Evolutionary conservation across 306 rosid genomes (phyloP).

Genomic region (Prunus armeniaca): DNA sequence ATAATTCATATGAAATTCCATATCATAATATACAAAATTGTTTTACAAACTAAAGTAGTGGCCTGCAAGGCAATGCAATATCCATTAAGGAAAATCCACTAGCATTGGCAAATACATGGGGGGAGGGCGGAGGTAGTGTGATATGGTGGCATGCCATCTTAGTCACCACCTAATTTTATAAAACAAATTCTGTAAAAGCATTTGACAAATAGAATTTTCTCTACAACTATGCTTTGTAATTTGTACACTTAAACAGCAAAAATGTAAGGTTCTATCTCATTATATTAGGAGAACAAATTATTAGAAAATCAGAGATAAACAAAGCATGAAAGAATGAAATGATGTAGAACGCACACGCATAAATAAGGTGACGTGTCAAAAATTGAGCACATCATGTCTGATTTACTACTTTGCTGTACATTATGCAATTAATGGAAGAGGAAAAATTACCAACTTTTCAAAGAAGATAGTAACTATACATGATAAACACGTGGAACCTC

Average conservation of each 20-base stretch:
- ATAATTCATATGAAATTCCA: constrained; percentile 4
- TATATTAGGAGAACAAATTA: constrained; percentile 13
- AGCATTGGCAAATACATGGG: background rate
- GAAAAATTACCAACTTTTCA: background rate
- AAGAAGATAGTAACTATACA: constrained; percentile 6
- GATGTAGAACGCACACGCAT: background rate
- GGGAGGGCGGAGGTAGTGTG: background rate
- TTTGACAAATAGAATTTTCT: constrained; percentile 1
- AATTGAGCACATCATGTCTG: constrained; percentile 2
- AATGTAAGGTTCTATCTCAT: constrained; percentile 20
- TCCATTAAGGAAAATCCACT: background rate
- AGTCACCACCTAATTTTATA: constrained; percentile 7
- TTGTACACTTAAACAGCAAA: constrained; percentile 24
- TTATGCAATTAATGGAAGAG: constrained; percentile 6
- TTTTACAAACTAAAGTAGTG: background rate
- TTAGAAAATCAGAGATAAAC: constrained; percentile 26
- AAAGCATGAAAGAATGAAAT: constrained; percentile 11
- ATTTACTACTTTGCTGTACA: constrained; percentile 8
- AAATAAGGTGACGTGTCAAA: constrained; percentile 5
- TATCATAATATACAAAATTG: background rate
- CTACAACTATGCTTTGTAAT: constrained; percentile 22
- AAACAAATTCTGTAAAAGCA: background rate
- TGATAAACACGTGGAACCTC: background rate
- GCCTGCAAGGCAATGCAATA: background rate
- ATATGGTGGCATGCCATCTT: background rate